These are phyloP conservation scores for Furcasterigmium furcatum DNA, from an alignment of 2,329 filamentous ascomycete genomes.

Conservation along the genomic window DNA sequence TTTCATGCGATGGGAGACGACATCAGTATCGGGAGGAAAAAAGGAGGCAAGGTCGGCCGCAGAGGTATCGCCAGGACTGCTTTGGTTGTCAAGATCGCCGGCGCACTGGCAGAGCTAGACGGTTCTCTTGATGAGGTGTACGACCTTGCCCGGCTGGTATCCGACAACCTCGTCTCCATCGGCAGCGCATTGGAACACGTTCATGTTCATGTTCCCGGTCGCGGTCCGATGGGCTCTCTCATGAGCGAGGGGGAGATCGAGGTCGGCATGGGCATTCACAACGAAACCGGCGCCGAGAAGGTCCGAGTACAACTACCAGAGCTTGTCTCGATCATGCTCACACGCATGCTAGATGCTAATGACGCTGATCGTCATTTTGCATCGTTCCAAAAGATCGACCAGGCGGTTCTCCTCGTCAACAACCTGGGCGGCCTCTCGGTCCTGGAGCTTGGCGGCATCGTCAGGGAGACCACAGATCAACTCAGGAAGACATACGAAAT, in stretches of 20 bases:
- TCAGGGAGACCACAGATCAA: conserved; percentile 64
- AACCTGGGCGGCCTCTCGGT: conserved; percentile 73
- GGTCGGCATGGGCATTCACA: conserved; percentile 77
- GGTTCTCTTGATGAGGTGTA: conserved; percentile 66
- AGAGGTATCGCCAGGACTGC: conserved; percentile 90
- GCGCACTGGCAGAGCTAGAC: conserved; percentile 75
- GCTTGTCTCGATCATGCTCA: conserved; percentile 63
- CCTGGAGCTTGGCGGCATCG: conserved; percentile 70
- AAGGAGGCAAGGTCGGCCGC: conserved; percentile 87
- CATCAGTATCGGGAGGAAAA: conserved; percentile 77
- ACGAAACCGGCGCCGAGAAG: conserved; percentile 58
- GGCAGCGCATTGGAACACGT: conserved; percentile 82
- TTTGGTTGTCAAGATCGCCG: conserved; percentile 85
- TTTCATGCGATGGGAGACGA: conserved; percentile 81
- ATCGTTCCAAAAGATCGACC: conserved; percentile 55
- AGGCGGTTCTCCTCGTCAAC: conserved; percentile 69
- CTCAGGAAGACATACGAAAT: conserved; percentile 55
- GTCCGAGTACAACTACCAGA: conserved; percentile 46
- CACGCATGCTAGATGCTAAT: conserved; percentile 60
- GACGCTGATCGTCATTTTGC: conserved; percentile 70
- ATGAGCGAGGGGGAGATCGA: conserved; percentile 57
- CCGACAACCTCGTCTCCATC: conserved; percentile 79
- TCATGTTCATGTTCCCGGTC: conserved; percentile 91
- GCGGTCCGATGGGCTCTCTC: conserved; percentile 52
- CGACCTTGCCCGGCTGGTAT: conserved; percentile 66